Evolutionary conservation across 345 rosid genomes (phyloP).

Genomic region (Eucalyptus dawsonii): DNA sequence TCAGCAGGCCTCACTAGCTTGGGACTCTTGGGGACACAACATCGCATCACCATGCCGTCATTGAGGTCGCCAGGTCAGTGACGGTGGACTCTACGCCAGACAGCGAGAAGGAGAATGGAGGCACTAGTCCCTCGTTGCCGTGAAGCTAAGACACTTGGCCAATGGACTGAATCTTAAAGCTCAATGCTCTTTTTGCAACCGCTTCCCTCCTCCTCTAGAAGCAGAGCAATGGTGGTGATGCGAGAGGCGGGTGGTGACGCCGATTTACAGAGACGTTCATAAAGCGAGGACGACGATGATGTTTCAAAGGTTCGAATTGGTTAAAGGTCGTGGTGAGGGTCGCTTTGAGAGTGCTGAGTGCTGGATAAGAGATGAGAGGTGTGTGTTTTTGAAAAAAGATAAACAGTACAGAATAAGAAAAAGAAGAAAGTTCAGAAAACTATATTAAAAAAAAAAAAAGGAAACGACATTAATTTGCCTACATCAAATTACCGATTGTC

Average conservation of each 20-base stretch:
- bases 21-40: constrained; percentile 51
- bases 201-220: neutral
- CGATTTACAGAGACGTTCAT: neutral
- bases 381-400: too few relatives aligned
- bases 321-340: neutral
- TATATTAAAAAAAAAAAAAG: too few relatives aligned
- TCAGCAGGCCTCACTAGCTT: constrained; percentile 5
- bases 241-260: neutral
- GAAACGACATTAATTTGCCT: neutral
- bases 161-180: neutral
- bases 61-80: constrained; percentile 20
- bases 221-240: neutral
- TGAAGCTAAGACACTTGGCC: constrained; percentile 47
- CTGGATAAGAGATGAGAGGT: neutral
- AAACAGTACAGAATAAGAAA: neutral
- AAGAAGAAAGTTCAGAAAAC: neutral
- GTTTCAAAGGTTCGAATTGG: neutral
- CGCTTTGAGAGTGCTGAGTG: neutral
- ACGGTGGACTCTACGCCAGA: constrained; percentile 58
- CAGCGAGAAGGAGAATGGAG: constrained; percentile 44
- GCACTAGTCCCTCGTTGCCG: constrained; percentile 37
- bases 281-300: neutral
- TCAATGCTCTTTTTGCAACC: neutral
- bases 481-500: neutral
- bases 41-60: neutral